These are phyloP conservation scores for Saturnispora dispora DNA, from an alignment of 805 yeast genomes.

Conservation along the genomic window DNA sequence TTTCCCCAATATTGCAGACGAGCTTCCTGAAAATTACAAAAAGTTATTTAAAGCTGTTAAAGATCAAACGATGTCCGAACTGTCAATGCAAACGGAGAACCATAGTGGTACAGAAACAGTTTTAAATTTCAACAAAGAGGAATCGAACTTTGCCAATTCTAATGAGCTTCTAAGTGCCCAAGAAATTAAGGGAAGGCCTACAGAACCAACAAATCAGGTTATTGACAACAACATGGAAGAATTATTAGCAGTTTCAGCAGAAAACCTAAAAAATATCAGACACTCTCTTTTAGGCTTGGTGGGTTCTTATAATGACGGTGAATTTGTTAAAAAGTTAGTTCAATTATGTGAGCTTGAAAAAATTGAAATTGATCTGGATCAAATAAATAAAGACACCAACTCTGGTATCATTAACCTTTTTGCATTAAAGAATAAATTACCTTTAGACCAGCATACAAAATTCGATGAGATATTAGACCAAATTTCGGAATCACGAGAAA, in stretches of 20 bases:
- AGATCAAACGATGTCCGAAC: neutral
- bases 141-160: neutral
- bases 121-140: neutral
- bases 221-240: conserved; percentile 46
- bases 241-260: conserved; percentile 61
- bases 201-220: conserved; percentile 12
- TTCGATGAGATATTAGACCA: conserved; percentile 63
- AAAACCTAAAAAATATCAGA: conserved; percentile 70
- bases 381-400: conserved; percentile 7
- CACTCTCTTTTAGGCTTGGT: conserved; percentile 54
- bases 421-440: conserved; percentile 49
- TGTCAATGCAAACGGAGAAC: neutral
- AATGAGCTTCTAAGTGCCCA: neutral
- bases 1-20: conserved; percentile 19
- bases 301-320: conserved; percentile 20
- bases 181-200: conserved; percentile 2
- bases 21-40: conserved; percentile 21
- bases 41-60: conserved; percentile 18
- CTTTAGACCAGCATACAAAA: conserved; percentile 36
- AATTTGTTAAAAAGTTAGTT: conserved; percentile 17
- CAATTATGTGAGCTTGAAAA: conserved; percentile 17
- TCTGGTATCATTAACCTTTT: conserved; percentile 45
- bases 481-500: conserved; percentile 70
- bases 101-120: neutral
- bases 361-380: conserved; percentile 16